Percentiles rank a stretch among this genome's conserved stretches.
Conservation (phyloP, 108 stramenopile species). For the Cyclotella baltica region DNA sequence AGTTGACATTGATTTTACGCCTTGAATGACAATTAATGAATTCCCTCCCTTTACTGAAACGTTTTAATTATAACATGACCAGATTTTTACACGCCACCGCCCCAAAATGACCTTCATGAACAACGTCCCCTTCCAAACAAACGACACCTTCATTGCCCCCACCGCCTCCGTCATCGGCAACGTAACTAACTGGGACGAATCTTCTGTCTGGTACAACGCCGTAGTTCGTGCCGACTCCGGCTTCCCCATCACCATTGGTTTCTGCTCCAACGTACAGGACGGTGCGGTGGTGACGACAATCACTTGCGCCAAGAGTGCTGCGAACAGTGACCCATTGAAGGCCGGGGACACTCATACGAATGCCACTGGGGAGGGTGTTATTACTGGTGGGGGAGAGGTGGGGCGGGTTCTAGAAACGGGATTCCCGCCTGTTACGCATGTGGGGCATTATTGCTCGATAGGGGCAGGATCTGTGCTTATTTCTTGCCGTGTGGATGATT, state of each 20-base stretch:
- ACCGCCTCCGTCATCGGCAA: conserved; percentile 97
- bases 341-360: conserved; percentile 34
- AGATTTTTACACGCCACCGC: conserved; percentile 90
- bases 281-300: conserved; percentile 90
- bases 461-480: conserved; percentile 84
- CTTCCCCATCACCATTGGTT: conserved; percentile 87
- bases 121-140: conserved; percentile 80
- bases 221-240: conserved; percentile 93
- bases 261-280: conserved; percentile 86
- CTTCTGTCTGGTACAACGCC: conserved; percentile 97
- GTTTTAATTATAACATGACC: not conserved
- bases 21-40: not conserved
- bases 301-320: conserved; percentile 54
- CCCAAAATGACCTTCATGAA: conserved; percentile 84
- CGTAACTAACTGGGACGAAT: conserved; percentile 94
- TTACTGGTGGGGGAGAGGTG: conserved; percentile 45
- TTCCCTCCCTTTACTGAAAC: conserved; percentile 11
- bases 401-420: conserved; percentile 68
- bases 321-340: conserved; percentile 53
- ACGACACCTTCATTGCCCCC: conserved; percentile 96
- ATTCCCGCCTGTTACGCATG: conserved; percentile 81
- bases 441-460: conserved; percentile 88
- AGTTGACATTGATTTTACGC: not conserved
- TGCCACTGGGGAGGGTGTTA: conserved; percentile 40
- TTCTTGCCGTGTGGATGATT: conserved; percentile 86